Percentiles rank a stretch among this genome's conserved stretches.
Evolutionary conservation across 768 basidiomycete genomes (phyloP).

Genomic region (Collybiopsis luxurians): DNA sequence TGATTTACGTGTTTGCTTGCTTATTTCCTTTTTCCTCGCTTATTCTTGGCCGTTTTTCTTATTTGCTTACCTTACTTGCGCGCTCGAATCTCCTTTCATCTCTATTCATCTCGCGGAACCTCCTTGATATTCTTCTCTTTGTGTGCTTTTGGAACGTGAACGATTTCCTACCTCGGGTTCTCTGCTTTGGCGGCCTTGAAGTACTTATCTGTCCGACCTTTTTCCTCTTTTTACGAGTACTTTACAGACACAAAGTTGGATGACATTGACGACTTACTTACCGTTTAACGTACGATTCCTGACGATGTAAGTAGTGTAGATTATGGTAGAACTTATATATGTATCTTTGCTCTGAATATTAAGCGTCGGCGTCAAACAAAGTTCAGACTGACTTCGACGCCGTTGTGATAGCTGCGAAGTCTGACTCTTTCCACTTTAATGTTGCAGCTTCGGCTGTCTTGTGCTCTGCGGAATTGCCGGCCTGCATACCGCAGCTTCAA

Average conservation of each 20-base stretch:
- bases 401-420: too few relatives aligned
- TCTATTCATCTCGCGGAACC: constrained; percentile 10
- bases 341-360: neutral
- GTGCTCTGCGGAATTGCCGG: neutral
- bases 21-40: constrained; percentile 16
- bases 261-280: constrained; percentile 7
- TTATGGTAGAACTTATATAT: constrained; percentile 7
- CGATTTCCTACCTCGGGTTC: neutral
- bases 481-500: neutral
- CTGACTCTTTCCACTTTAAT: neutral
- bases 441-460: neutral
- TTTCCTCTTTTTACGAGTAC: constrained; percentile 6
- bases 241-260: constrained; percentile 4
- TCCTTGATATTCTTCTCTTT: constrained; percentile 18
- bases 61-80: constrained; percentile 1
- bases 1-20: constrained; percentile 26
- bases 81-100: constrained; percentile 17
- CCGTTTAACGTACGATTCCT: neutral
- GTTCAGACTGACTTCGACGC: too few relatives aligned
- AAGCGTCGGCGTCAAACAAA: neutral
- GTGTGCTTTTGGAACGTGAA: neutral
- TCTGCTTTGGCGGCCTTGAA: constrained; percentile 1
- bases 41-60: constrained; percentile 18
- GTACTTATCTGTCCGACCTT: neutral
- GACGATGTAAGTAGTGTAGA: constrained; percentile 9